phyloP scores from a whole-genome alignment of 2,329 filamentous ascomycete genomes.

The Leptographium flavum region DNA sequence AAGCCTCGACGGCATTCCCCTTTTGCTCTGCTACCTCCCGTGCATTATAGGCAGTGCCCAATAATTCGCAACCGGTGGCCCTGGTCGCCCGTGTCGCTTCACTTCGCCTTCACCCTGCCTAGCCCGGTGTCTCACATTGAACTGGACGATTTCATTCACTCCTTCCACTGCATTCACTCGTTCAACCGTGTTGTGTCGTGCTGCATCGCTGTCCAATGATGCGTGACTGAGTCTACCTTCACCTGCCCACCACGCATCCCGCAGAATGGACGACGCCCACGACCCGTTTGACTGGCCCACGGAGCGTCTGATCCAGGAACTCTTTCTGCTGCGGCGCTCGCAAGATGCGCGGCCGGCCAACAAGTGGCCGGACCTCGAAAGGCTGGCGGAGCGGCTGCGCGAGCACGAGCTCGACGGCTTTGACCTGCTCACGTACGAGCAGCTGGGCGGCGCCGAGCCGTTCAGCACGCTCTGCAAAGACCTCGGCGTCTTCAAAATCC shows the following conservation, averaged over 20 bases:
- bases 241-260: no score
- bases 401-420: constrained; percentile 53
- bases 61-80: no score
- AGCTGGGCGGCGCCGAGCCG: constrained; percentile 24
- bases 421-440: constrained; percentile 41
- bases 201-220: no score
- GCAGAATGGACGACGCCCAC: not conserved
- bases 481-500: constrained; percentile 41
- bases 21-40: no score
- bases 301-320: constrained; percentile 49
- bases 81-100: no score
- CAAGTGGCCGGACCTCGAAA: constrained; percentile 33
- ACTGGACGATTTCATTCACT: not conserved
- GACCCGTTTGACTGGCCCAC: constrained; percentile 68
- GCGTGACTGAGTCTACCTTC: no score
- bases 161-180: no score
- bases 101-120: no score
- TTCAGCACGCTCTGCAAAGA: constrained; percentile 35
- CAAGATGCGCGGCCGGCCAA: constrained; percentile 25
- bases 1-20: not conserved
- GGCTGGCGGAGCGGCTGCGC: constrained; percentile 39
- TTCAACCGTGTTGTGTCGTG: no score
- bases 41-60: no score
- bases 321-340: constrained; percentile 41
- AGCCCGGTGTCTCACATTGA: no score